Base-by-base conservation (phyloP, 805 yeast species). In the Cyberlindnera sargentensis region DNA sequence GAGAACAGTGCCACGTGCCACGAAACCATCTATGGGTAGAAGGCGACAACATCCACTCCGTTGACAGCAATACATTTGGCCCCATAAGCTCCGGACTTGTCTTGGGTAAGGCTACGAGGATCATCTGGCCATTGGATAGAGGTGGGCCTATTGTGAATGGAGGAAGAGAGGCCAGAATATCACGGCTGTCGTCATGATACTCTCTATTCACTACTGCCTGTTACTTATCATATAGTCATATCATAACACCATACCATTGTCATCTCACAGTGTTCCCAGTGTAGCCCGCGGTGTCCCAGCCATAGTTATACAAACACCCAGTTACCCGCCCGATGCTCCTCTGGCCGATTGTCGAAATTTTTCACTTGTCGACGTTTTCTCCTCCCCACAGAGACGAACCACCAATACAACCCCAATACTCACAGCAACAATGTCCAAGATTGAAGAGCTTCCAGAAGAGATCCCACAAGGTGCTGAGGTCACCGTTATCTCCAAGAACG, bases 1-100 rank as follows among this genome's bases (percentile, higher is more conserved):
- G 80, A 56, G 66, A 70, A 2, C 64, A 68, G 36, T 80, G 82
- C 5, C 62, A 65, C 31, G 67, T 91, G 2, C 96, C 96, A 3
- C 64, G 84, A 43, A 82, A 80, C 55, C 97, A 91, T 58, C 53
- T 87, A 6, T 91, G 97, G 97, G 89, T 89, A 0, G 97, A 91
- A 61, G 98, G 98, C 6, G 98, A 91, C 61, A 89, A 87, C 58
- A 71, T 70, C 37, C 91, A 83, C 55, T 82, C 95, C 1, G 67
- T 89, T 2, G 98, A 91, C 64, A 81, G 91, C 41, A 90, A 89
- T 61, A 75, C 73, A 7, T 91, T 85, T 66, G 98, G 98, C 0
- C 95, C 97, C 0, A 74, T 91, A 1, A 82, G 95, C 11, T 73
- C 79, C 33, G 96, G 91, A 0, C 65, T 91, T 45, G 80, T 89